Percentiles rank a stretch among this genome's conserved stretches.
These are phyloP conservation scores for Kandelia obovata DNA, from an alignment of 345 rosid genomes.

Conservation along the genomic window DNA sequence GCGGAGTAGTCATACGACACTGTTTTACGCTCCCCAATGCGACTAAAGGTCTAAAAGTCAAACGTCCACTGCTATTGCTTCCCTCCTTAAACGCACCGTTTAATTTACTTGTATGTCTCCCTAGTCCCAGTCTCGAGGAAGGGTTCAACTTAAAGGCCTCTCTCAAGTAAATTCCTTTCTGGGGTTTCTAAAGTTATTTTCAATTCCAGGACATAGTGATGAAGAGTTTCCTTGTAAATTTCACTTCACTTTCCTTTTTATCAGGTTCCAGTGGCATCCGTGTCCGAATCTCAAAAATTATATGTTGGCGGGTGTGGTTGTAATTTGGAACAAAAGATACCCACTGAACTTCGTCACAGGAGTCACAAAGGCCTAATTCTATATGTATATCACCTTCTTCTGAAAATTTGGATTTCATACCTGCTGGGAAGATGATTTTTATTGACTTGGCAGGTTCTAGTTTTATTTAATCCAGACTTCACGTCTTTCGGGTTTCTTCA, in stretches of 20 bases:
- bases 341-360: conserved; percentile 29
- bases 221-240: background rate
- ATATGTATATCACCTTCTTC: conserved; percentile 26
- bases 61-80: too few relatives aligned
- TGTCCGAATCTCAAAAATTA: conserved; percentile 47
- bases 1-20: too few relatives aligned
- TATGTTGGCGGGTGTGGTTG: conserved; percentile 27
- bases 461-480: background rate
- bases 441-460: conserved; percentile 69
- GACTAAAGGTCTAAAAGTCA: too few relatives aligned
- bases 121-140: conserved; percentile 21
- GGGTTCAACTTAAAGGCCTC: conserved; percentile 64
- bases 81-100: too few relatives aligned
- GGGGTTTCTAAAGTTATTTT: background rate
- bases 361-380: conserved; percentile 61
- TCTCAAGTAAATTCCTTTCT: conserved; percentile 47
- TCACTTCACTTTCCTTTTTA: conserved; percentile 2
- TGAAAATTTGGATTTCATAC: conserved; percentile 12
- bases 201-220: background rate
- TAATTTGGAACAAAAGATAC: conserved; percentile 30
- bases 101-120: too few relatives aligned
- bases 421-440: conserved; percentile 58
- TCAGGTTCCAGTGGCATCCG: conserved; percentile 53
- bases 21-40: too few relatives aligned
- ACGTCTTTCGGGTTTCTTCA: background rate